These are phyloP conservation scores for Hypomontagnella submonticulosa DNA, from an alignment of 495 filamentous ascomycete genomes.

Conservation along the genomic window DNA sequence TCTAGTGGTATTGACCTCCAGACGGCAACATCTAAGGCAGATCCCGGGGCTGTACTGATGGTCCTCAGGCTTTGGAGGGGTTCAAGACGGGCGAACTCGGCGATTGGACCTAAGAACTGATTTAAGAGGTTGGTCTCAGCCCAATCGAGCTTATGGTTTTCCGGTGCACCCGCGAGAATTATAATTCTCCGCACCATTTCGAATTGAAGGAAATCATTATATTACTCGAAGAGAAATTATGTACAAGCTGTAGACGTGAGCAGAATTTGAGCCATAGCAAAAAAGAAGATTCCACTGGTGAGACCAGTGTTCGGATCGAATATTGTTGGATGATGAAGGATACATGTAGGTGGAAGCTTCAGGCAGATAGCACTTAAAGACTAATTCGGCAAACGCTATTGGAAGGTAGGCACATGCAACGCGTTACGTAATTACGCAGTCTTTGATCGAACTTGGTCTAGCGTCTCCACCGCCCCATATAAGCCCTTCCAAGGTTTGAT, in stretches of 20 bases:
- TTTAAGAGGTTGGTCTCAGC: constrained; percentile 61
- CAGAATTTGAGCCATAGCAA: too few species aligned
- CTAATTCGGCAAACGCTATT: too few species aligned
- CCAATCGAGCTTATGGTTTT: constrained; percentile 66
- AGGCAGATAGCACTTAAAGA: background rate
- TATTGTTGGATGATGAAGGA: background rate
- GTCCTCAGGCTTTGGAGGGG: constrained; percentile 3
- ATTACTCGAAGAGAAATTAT: background rate
- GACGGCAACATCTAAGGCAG: constrained; percentile 45
- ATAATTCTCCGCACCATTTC: constrained; percentile 62
- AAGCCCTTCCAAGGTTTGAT: constrained; percentile 7
- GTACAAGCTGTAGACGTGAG: too few species aligned
- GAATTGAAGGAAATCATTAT: constrained; percentile 22
- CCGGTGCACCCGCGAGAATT: constrained; percentile 73
- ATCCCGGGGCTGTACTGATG: constrained; percentile 32
- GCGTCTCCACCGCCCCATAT: constrained; percentile 11
- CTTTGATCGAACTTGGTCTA: too few species aligned
- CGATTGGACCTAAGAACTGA: constrained; percentile 56
- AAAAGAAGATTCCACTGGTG: too few species aligned
- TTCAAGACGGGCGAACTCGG: constrained; percentile 55
- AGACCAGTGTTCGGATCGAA: too few species aligned
- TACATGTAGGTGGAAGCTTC: background rate
- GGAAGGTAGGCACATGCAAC: too few species aligned
- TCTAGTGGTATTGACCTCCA: constrained; percentile 62
- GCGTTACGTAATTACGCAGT: too few species aligned